Evolutionary conservation across 441 rosid genomes (phyloP).

Genomic region (Euphorbia schlechtendalii): DNA sequence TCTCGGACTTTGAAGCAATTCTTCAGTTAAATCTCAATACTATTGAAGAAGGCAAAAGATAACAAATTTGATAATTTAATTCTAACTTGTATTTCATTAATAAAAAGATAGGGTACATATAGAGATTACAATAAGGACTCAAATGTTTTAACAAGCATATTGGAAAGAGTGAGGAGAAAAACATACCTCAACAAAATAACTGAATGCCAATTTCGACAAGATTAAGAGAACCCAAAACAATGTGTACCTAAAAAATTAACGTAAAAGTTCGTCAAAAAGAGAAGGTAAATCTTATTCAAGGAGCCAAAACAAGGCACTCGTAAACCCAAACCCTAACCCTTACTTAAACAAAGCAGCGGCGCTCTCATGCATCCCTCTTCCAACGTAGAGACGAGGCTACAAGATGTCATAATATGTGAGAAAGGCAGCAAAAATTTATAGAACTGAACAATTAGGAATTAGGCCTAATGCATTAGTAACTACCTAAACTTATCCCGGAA

Average conservation of each 20-base stretch:
- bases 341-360: slow-evolving; percentile 85
- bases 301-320: background rate
- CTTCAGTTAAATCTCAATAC: background rate
- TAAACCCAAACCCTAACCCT: slow-evolving; percentile 21
- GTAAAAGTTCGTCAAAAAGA: slow-evolving; percentile 17
- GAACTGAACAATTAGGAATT: background rate
- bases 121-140: too few species aligned
- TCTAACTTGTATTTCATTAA: too few species aligned
- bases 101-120: too few species aligned
- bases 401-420: slow-evolving; percentile 11
- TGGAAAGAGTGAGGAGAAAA: background rate
- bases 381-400: slow-evolving; percentile 98
- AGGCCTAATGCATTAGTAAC: too few species aligned
- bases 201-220: slow-evolving; percentile 83
- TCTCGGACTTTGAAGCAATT: background rate
- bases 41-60: too few species aligned
- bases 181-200: slow-evolving; percentile 88
- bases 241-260: slow-evolving; percentile 63
- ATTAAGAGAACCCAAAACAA: slow-evolving; percentile 90
- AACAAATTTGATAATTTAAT: too few species aligned
- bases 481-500: too few species aligned
- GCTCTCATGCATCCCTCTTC: slow-evolving; percentile 99
- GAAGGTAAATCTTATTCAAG: background rate
- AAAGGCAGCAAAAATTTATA: background rate
- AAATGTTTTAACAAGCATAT: background rate